These are phyloP conservation scores for Sherardia arvensis DNA, from an alignment of 257 asterid species.

Conservation along the genomic window DNA sequence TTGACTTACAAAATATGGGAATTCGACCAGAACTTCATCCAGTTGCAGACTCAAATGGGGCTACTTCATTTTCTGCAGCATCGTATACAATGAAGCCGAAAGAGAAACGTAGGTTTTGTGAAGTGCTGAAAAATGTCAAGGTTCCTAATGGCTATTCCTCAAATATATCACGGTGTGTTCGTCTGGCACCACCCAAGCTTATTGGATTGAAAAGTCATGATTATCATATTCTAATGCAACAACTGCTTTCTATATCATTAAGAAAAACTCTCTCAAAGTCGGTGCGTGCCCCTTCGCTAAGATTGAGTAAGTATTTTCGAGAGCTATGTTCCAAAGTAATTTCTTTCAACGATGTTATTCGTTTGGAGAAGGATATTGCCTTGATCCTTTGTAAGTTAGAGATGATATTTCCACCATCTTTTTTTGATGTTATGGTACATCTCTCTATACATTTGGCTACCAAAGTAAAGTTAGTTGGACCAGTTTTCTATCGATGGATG, in stretches of 20 bases:
- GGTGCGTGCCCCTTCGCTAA: not conserved
- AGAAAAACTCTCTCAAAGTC: not conserved
- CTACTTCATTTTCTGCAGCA: not conserved
- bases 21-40: not conserved
- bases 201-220: constrained; percentile 4
- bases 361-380: not conserved
- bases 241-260: not conserved
- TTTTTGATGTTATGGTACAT: constrained; percentile 8
- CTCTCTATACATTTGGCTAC: not conserved
- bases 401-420: not conserved
- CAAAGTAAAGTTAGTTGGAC: not conserved
- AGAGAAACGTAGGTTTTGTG: not conserved
- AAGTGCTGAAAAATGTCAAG: not conserved
- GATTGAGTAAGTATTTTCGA: not conserved
- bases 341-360: not conserved
- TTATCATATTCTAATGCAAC: constrained; percentile 5
- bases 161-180: not conserved
- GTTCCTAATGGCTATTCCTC: constrained; percentile 6
- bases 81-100: not conserved
- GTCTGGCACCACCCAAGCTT: not conserved
- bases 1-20: not conserved
- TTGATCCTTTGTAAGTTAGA: not conserved
- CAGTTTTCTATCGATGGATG: constrained; percentile 1
- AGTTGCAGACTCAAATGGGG: not conserved
- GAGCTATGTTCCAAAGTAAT: constrained; percentile 3